phyloP scores from a whole-genome alignment of 139 green algal genomes.

The Chlorella vulgaris region DNA sequence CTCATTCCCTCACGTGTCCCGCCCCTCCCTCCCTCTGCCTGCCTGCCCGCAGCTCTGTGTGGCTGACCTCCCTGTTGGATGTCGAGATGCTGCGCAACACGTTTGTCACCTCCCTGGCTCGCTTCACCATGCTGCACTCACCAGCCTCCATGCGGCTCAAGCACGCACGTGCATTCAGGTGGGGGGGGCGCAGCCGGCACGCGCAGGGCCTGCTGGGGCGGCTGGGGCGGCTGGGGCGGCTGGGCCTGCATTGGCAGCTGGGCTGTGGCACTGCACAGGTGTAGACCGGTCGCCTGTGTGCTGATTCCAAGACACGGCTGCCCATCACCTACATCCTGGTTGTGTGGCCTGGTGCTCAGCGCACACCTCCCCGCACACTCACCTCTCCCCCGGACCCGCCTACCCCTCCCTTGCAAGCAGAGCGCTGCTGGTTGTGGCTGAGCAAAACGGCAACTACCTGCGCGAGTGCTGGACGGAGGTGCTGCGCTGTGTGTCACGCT shows the following conservation, averaged over 20 bases:
- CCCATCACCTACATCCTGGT: too few species aligned
- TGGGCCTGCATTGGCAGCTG: background rate
- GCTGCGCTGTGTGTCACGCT: slow-evolving; percentile 91
- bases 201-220: background rate
- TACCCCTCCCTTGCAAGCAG: slow-evolving; percentile 30
- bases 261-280: too few species aligned
- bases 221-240: too few species aligned
- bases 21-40: background rate
- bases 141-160: slow-evolving; percentile 82
- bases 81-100: slow-evolving; percentile 90
- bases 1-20: too few species aligned
- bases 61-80: slow-evolving; percentile 72
- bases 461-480: slow-evolving; percentile 87
- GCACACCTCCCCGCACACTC: background rate
- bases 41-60: slow-evolving; percentile 47
- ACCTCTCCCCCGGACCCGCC: background rate
- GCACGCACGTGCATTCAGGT: slow-evolving; percentile 81
- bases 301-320: too few species aligned
- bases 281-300: too few species aligned
- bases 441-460: slow-evolving; percentile 79
- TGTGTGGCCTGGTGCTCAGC: too few species aligned
- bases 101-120: slow-evolving; percentile 70
- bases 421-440: slow-evolving; percentile 75
- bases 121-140: slow-evolving; percentile 71
- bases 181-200: background rate